Percentiles rank a stretch among this genome's conserved stretches.
These are phyloP conservation scores for Colletotrichum tabaci DNA, from an alignment of 2,329 filamentous ascomycete genomes.

Conservation along the genomic window DNA sequence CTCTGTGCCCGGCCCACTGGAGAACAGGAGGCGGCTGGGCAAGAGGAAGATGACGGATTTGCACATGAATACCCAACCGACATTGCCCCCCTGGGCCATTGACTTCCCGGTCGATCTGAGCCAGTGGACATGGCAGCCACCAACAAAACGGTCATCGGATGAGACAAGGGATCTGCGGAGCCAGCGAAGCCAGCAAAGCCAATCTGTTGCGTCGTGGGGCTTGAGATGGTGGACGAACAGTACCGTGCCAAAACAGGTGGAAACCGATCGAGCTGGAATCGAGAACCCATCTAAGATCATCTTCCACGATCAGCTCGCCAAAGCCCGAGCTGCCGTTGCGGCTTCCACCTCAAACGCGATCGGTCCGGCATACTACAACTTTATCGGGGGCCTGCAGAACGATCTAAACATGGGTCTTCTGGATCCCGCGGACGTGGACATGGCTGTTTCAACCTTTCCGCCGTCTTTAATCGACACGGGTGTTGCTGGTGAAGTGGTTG, in stretches of 20 bases:
- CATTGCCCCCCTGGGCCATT: slow-evolving; percentile 63
- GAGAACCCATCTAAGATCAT: neutral
- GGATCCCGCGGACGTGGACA: slow-evolving; percentile 10
- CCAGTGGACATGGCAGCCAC: slow-evolving; percentile 68
- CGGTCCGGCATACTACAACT: slow-evolving; percentile 12
- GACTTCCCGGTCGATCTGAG: slow-evolving; percentile 60
- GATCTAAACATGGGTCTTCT: slow-evolving; percentile 36
- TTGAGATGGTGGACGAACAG: neutral
- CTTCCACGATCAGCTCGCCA: slow-evolving; percentile 21
- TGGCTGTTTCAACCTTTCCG: slow-evolving; percentile 33
- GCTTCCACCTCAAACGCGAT: slow-evolving; percentile 23
- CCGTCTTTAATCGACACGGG: slow-evolving; percentile 19
- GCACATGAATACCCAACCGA: slow-evolving; percentile 56
- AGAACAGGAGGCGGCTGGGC: slow-evolving; percentile 67
- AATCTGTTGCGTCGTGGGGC: neutral
- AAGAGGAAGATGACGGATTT: slow-evolving; percentile 69
- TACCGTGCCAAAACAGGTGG: neutral
- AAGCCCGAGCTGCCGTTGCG: slow-evolving; percentile 35
- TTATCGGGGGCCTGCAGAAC: slow-evolving; percentile 24
- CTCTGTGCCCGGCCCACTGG: slow-evolving; percentile 68
- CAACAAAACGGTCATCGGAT: slow-evolving; percentile 52
- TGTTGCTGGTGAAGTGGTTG: slow-evolving; percentile 5
- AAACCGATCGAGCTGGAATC: neutral
- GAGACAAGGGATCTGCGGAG: slow-evolving; percentile 43
- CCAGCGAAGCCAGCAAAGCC: slow-evolving; percentile 4